phyloP scores from a whole-genome alignment of 2,329 filamentous ascomycete species.

The Microdochium bolleyi region DNA sequence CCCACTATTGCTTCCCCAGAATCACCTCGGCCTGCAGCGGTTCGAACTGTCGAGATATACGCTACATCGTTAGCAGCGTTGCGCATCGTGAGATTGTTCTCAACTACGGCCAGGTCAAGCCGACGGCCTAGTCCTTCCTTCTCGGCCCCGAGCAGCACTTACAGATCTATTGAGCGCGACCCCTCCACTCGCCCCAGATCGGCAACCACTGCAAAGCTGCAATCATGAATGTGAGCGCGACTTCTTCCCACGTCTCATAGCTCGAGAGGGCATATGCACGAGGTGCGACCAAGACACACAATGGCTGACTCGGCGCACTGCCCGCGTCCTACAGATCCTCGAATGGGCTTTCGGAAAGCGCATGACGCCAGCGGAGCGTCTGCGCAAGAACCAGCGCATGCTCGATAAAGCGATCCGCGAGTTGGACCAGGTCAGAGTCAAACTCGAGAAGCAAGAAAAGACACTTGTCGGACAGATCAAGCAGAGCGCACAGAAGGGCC shows the following conservation, averaged over 20 bases:
- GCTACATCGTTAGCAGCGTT: too few relatives aligned
- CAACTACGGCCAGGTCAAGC: too few relatives aligned
- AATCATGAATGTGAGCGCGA: conserved; percentile 48
- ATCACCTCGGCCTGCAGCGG: too few relatives aligned
- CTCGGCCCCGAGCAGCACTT: too few relatives aligned
- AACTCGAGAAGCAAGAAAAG: conserved; percentile 98
- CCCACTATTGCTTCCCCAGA: not conserved
- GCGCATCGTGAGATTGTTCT: too few relatives aligned
- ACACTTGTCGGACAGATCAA: conserved; percentile 94
- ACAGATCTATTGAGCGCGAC: too few relatives aligned
- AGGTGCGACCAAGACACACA: not conserved
- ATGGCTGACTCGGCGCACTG: not conserved
- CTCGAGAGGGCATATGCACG: not conserved
- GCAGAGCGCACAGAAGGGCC: conserved; percentile 94
- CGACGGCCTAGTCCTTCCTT: too few relatives aligned
- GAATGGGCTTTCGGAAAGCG: conserved; percentile 99
- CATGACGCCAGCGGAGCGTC: conserved; percentile 89
- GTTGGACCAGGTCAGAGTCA: conserved; percentile 87
- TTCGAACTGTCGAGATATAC: too few relatives aligned
- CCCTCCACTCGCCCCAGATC: not conserved
- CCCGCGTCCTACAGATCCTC: conserved; percentile 56
- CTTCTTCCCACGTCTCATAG: not conserved
- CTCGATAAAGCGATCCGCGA: conserved; percentile 97
- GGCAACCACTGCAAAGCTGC: conserved; percentile 1
- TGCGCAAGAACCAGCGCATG: conserved; percentile 90